Evolutionary conservation across 2,329 filamentous ascomycete species (phyloP), one percentile per base, ranked within the genome.

Genomic region (Cladosporium oxysporum): DNA sequence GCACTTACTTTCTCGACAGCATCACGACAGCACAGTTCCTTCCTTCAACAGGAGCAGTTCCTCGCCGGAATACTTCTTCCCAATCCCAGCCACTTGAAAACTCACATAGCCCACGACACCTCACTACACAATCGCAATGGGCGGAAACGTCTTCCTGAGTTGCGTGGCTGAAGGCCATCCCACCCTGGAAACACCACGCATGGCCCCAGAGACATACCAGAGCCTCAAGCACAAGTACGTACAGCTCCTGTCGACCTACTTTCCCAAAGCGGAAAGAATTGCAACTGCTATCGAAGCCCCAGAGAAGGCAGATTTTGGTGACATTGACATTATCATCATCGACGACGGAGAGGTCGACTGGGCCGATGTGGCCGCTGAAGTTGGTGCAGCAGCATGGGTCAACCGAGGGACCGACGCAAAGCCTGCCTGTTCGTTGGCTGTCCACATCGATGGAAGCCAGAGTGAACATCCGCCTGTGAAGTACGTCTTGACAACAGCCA

Each of bases 321-420:
- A 95, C 69, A 79, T 96, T 44, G 91, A 95, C 76, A 82, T 93
- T 66, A 76, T 92, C 1, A 83, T 91, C 1, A 79, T 71, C 64
- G 59, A 69, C 26, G 58, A 44, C 10, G 58, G 33, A 10, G 28
- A 53, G 8, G 57, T 74, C 18, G 68, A 71, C 23, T 70, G 74
- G 64, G 64, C 72, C 23, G 69, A 71, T 1, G 72, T 88, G 10
- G 76, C 75, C 1, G 66, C 67, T 4, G 71, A 79, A 0, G 76
- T 91, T 0, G 77, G 78, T 3, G 87, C 89, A 0, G 74, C 69
- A 41, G 68, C 72, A 65, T 41, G 71, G 33, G 68, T 76, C 55
- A 61, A 35, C 29, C 59, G 66, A 44, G 65, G 69, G 10, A 66
- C 62, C 31, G 47, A 37, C 37, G 23, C 23, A 37, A 31, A 52